Conservation (phyloP, 805 yeast genomes). For the Kuraishia molischiana region DNA sequence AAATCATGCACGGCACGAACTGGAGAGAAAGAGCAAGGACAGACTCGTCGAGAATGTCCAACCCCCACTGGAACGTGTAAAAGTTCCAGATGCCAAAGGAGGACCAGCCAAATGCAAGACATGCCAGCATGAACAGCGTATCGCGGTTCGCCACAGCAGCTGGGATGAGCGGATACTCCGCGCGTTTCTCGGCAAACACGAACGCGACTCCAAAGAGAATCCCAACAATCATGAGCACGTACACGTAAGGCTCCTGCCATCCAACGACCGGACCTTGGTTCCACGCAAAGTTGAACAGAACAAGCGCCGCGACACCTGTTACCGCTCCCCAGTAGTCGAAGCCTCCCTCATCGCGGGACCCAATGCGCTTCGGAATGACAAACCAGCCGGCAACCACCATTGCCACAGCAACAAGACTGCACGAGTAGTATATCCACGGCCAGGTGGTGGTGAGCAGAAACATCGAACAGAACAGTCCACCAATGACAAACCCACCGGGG, state of each 20-base stretch:
- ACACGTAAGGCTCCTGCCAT: slow-evolving; percentile 52
- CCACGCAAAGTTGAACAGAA: slow-evolving; percentile 59
- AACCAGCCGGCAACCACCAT: slow-evolving; percentile 23
- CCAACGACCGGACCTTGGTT: slow-evolving; percentile 70
- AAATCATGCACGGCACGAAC: slow-evolving; percentile 33
- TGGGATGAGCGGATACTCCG: slow-evolving; percentile 42
- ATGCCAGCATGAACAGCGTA: slow-evolving; percentile 36
- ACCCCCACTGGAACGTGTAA: slow-evolving; percentile 43
- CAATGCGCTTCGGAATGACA: slow-evolving; percentile 24
- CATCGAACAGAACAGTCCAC: slow-evolving; percentile 41
- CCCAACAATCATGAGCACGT: slow-evolving; percentile 46
- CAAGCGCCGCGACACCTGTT: slow-evolving; percentile 49
- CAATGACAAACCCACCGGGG: slow-evolving; percentile 51
- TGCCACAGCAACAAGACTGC: slow-evolving; percentile 27
- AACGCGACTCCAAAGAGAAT: slow-evolving; percentile 32
- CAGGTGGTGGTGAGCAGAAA: slow-evolving; percentile 38
- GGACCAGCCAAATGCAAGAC: slow-evolving; percentile 64
- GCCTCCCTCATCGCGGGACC: slow-evolving; percentile 4
- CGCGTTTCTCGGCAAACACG: slow-evolving; percentile 34
- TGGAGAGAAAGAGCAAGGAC: slow-evolving; percentile 37
- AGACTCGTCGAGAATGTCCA: slow-evolving; percentile 38
- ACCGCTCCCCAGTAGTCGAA: slow-evolving; percentile 47
- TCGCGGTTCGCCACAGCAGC: slow-evolving; percentile 31
- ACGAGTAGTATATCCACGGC: slow-evolving; percentile 52
- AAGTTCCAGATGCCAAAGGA: slow-evolving; percentile 69